Conservation (phyloP, 345 rosid species). For the Kandelia obovata region DNA sequence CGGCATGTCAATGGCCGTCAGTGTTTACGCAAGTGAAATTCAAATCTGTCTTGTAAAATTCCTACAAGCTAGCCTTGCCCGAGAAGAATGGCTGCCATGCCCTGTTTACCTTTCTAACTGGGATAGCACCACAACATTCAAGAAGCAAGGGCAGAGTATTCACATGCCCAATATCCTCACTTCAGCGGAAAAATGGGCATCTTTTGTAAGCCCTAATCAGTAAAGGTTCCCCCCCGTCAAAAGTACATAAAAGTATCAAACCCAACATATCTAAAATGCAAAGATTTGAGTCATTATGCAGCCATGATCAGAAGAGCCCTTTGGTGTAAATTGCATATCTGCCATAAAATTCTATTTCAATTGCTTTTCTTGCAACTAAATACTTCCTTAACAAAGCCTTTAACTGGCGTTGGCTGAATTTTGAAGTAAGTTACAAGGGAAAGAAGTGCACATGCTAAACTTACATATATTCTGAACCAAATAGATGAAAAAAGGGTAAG, state of each 20-base stretch:
- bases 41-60: too few species aligned
- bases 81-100: too few species aligned
- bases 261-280: background rate
- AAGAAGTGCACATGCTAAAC: constrained; percentile 50
- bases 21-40: too few species aligned
- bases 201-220: too few species aligned
- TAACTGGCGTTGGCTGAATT: constrained; percentile 36
- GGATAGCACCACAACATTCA: too few species aligned
- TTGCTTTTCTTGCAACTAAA: constrained; percentile 10
- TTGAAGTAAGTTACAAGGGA: constrained; percentile 46
- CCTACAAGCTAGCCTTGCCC: too few species aligned
- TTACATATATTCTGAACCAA: constrained; percentile 56
- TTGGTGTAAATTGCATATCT: background rate
- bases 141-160: too few species aligned
- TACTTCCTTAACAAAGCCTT: constrained; percentile 22
- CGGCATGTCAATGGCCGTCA: too few species aligned
- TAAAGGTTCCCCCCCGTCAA: too few species aligned
- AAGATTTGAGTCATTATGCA: background rate
- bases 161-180: too few species aligned
- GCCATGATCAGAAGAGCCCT: constrained; percentile 5
- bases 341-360: constrained; percentile 1
- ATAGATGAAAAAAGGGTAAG: constrained; percentile 53
- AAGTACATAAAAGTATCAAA: background rate
- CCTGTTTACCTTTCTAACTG: too few species aligned
- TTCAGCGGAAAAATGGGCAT: too few species aligned